These are phyloP conservation scores for Falciphora oryzae DNA, from an alignment of 2,329 filamentous ascomycete species.

Conservation along the genomic window DNA sequence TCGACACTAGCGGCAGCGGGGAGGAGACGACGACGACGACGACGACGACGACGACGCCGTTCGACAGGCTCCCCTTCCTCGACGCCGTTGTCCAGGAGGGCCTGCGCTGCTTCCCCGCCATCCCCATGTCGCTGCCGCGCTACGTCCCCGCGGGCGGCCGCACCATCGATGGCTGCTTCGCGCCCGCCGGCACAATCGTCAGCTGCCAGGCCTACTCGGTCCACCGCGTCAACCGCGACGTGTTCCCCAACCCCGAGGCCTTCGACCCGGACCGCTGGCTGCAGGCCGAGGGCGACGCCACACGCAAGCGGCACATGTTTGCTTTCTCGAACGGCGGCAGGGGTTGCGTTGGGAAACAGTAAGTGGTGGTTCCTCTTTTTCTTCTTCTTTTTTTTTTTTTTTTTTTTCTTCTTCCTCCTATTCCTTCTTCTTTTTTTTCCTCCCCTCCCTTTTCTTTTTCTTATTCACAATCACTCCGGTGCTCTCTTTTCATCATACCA, in stretches of 20 bases:
- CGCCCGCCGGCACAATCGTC: constrained; percentile 50
- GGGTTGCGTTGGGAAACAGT: constrained; percentile 64
- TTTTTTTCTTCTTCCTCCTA: no score
- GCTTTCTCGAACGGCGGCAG: constrained; percentile 61
- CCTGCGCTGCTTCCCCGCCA: constrained; percentile 56
- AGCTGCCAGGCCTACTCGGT: constrained; percentile 57
- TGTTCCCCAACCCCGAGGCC: constrained; percentile 71
- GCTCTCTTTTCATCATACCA: no score
- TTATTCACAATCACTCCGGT: no score
- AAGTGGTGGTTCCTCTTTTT: no score
- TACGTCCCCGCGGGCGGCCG: constrained; percentile 50
- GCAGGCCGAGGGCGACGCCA: constrained; percentile 63
- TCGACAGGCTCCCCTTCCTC: constrained; percentile 51
- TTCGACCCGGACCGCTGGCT: constrained; percentile 86
- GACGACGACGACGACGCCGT: constrained; percentile 21
- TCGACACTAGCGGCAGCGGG: constrained; percentile 46
- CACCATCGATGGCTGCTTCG: constrained; percentile 46
- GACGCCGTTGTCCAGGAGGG: constrained; percentile 60
- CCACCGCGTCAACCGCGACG: constrained; percentile 52
- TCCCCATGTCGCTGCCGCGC: constrained; percentile 61
- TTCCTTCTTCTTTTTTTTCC: no score
- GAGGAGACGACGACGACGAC: constrained; percentile 14
- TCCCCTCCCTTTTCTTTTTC: no score
- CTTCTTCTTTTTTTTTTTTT: no score
- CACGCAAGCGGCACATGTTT: constrained; percentile 58